Evolutionary conservation across 768 basidiomycete genomes (phyloP).

Genomic region (Lactarius akahatsu): DNA sequence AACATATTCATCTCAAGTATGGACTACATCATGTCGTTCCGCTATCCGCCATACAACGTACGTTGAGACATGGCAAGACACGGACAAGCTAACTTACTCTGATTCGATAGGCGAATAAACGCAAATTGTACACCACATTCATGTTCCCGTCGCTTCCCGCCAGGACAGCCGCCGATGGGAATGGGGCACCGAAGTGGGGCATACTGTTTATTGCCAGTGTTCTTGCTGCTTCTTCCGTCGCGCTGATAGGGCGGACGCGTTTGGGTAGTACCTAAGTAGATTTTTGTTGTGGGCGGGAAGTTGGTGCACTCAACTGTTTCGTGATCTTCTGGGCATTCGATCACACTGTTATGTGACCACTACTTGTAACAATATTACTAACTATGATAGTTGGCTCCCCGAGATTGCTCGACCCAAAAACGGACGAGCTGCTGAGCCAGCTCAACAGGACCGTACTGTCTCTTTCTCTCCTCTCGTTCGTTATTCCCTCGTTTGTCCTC

Average conservation of each 20-base stretch:
- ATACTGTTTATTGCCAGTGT: constrained; percentile 43
- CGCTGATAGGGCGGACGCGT: constrained; percentile 8
- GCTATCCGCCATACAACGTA: constrained; percentile 44
- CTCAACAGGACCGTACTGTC: no score
- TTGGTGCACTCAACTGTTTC: neutral
- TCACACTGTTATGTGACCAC: neutral
- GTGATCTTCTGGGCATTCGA: neutral
- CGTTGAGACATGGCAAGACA: constrained; percentile 16
- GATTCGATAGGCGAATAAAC: constrained; percentile 29
- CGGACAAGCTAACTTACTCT: neutral
- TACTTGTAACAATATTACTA: neutral
- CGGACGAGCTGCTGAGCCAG: no score
- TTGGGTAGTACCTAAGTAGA: constrained; percentile 3
- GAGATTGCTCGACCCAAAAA: no score
- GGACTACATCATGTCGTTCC: constrained; percentile 36
- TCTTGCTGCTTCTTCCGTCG: constrained; percentile 38
- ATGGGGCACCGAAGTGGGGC: constrained; percentile 28
- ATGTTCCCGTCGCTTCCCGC: constrained; percentile 41
- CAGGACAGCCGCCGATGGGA: constrained; percentile 37
- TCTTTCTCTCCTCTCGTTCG: no score
- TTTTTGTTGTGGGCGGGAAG: neutral
- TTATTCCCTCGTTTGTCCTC: no score
- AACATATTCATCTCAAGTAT: constrained; percentile 30
- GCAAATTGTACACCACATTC: constrained; percentile 34
- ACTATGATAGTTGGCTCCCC: no score